Conservation (phyloP, 768 basidiomycete genomes). For the Leccinum fibrillosum region DNA sequence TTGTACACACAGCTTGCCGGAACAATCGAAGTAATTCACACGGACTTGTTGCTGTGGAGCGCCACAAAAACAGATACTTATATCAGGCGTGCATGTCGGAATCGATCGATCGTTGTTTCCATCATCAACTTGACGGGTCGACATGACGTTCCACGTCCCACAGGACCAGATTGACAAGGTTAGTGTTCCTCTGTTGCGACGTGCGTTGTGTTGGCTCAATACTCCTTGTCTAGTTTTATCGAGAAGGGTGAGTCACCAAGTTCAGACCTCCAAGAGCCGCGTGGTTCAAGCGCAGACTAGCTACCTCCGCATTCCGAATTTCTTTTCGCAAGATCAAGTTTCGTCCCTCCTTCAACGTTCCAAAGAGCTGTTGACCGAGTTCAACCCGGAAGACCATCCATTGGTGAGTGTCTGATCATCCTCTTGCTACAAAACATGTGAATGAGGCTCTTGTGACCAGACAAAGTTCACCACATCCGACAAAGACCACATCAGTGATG, state of each 20-base stretch:
- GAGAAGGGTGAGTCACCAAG: conserved; percentile 46
- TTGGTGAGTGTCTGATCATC: conserved; percentile 45
- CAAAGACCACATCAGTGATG: conserved; percentile 79
- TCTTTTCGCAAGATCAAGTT: conserved; percentile 60
- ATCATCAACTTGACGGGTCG: not conserved
- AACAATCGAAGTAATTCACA: conserved; percentile 3
- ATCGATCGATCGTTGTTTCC: not conserved
- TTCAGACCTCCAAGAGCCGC: not conserved
- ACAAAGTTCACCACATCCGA: conserved; percentile 86
- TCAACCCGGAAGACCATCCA: conserved; percentile 77
- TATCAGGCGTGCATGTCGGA: not conserved
- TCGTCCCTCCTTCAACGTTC: conserved; percentile 64
- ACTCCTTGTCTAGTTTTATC: conserved; percentile 44
- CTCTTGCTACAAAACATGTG: not conserved
- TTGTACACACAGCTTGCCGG: conserved; percentile 1
- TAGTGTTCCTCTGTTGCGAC: conserved; percentile 3
- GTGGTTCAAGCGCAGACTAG: conserved; percentile 35
- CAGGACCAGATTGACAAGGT: conserved; percentile 60
- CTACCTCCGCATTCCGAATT: conserved; percentile 75
- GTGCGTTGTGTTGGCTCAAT: not conserved
- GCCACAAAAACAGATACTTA: not conserved
- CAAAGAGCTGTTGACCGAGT: conserved; percentile 72
- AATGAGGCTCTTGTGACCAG: conserved; percentile 34
- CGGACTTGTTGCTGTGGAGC: not conserved
- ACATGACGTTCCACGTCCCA: conserved; percentile 44